Evolutionary conservation across 2,329 filamentous ascomycete genomes (phyloP).

Genomic region (Aspergillus viridinutans): DNA sequence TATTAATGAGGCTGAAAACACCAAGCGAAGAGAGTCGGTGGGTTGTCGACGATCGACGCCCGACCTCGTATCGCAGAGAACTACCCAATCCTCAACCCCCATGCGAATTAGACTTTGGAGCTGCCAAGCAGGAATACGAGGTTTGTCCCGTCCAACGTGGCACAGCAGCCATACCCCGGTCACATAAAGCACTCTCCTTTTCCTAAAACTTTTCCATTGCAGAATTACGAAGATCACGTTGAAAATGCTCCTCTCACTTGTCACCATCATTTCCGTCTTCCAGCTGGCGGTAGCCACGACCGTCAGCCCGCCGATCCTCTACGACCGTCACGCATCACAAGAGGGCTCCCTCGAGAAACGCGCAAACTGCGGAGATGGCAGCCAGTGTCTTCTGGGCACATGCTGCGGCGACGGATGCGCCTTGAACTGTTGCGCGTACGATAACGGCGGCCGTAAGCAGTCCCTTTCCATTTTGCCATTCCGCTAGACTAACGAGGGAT

Average conservation of each 20-base stretch:
- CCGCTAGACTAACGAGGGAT: too few species aligned
- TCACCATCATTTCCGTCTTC: neutral
- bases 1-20: too few species aligned
- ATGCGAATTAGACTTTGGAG: neutral
- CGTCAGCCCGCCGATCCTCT: neutral
- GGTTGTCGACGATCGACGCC: neutral
- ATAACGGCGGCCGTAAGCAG: conserved; percentile 5
- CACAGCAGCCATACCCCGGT: neutral
- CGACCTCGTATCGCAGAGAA: neutral
- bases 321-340: neutral
- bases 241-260: neutral
- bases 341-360: neutral
- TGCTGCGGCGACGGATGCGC: conserved; percentile 11
- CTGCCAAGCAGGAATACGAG: neutral
- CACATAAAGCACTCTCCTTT: neutral
- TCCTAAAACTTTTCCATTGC: neutral
- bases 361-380: conserved; percentile 5
- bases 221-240: neutral
- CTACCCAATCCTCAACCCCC: neutral
- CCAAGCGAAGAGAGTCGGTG: neutral
- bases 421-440: conserved; percentile 9
- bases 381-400: neutral
- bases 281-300: neutral
- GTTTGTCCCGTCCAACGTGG: neutral
- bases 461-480: too few species aligned